Base-by-base conservation (phyloP, 169 alveolate species). In the Babesia bigemina region DNA sequence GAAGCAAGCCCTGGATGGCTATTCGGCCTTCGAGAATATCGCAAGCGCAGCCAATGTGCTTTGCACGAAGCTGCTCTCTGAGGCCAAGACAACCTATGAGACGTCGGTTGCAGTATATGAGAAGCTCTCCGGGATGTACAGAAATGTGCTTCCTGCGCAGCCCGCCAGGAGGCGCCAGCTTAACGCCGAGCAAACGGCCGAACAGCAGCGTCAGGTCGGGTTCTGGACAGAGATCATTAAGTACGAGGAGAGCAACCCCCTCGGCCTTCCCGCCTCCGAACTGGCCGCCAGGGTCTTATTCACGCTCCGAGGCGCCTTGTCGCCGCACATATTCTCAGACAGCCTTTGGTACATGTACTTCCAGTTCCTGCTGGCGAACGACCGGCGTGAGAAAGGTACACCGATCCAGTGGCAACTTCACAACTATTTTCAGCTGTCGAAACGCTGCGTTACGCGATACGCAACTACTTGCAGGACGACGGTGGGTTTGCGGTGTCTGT, bases 331-430 rank as follows among this genome's bases (percentile, higher is more conserved):
- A 16, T 85, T 85, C 58, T 81, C 79, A 50, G 50, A 70, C 8
- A 86, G 77, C 44, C 63, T 89, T 50, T 89, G 93, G 93, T 89
- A 82, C 66, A 83, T 75, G 36, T 85, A 85, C 71, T 89, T 89
- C 75, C 93, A 89, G 69, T 89, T 74, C 63, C 65, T 85, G 52
- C 73, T 89, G 29, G 63, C 78, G 62, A 81, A 71, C 60, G 81
- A 66, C 60, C 62, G 63, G 63, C 69, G 70, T 49, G 85, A 70
- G 12, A 70, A 81, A 76, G 93, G 86, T 76, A 66, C 6, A 59
- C 16, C 8, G 2, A 7, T 11, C 24, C 65, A 28, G 50, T 33
- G 71, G 62, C 71, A 17, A 78, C 36, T 50, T 81, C 61, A 70
- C 71, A 77, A 63, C 79, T 47, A 77, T 67, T 33, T 6, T 33